Conservation (phyloP, 176 grass and related monocot genomes). For the Avena atlantica region DNA sequence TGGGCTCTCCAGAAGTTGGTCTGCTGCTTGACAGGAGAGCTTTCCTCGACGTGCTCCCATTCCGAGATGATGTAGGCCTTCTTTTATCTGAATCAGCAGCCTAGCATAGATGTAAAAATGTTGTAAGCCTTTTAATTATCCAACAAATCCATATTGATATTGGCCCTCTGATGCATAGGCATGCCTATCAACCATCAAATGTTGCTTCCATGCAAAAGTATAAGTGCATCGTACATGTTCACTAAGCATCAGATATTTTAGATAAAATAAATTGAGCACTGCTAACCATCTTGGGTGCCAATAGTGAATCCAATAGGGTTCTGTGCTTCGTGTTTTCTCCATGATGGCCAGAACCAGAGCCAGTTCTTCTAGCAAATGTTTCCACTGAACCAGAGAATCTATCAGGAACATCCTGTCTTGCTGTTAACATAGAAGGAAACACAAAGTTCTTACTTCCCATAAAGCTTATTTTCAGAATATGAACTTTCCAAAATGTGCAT, state of each 20-base stretch:
- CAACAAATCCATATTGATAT: constrained; percentile 5
- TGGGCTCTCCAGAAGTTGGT: constrained; percentile 67
- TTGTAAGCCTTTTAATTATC: constrained; percentile 26
- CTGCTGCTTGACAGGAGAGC: constrained; percentile 71
- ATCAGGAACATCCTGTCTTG: constrained; percentile 70
- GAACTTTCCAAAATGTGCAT: constrained; percentile 36
- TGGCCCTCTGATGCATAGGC: background rate
- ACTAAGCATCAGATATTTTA: constrained; percentile 8
- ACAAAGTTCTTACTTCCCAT: constrained; percentile 4
- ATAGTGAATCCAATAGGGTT: constrained; percentile 61
- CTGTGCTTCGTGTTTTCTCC: constrained; percentile 68
- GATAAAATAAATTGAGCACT: constrained; percentile 43
- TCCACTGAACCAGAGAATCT: constrained; percentile 65
- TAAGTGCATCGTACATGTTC: background rate
- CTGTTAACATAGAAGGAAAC: constrained; percentile 47
- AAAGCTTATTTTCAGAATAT: constrained; percentile 34
- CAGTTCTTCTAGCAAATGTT: constrained; percentile 65
- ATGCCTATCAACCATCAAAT: constrained; percentile 9
- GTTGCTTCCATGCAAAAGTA: background rate
- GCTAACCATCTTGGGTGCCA: constrained; percentile 54
- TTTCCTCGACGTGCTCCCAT: constrained; percentile 73
- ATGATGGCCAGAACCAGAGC: constrained; percentile 63
- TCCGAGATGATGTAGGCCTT: constrained; percentile 61
- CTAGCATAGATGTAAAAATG: constrained; percentile 42
- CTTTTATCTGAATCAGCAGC: constrained; percentile 63